A percentile compares a stretch with the other conserved stretches of the same genome.
These are phyloP conservation scores for Salix udensis DNA, from an alignment of 345 rosid genomes.

Conservation along the genomic window DNA sequence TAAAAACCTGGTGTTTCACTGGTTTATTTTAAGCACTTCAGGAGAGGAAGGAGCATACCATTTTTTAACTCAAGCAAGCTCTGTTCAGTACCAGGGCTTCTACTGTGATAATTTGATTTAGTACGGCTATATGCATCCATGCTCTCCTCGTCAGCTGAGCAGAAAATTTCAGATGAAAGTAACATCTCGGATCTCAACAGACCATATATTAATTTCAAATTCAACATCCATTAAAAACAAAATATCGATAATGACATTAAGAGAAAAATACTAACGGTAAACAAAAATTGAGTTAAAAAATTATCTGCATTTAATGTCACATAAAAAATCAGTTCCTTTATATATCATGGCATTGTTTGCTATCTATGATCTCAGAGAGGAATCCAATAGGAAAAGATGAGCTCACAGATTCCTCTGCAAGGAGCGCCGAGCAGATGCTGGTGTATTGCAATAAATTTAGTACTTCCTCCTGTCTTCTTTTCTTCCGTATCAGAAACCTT, in stretches of 20 bases:
- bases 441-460: conserved; percentile 35
- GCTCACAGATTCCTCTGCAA: conserved; percentile 33
- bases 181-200: too few relatives aligned
- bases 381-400: conserved; percentile 33
- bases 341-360: too few relatives aligned
- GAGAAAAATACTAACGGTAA: too few relatives aligned
- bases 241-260: too few relatives aligned
- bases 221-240: too few relatives aligned
- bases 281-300: too few relatives aligned
- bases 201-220: too few relatives aligned
- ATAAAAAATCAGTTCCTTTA: too few relatives aligned
- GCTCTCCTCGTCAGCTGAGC: conserved; percentile 24
- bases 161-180: background rate
- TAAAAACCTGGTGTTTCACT: background rate
- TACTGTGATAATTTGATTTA: conserved; percentile 11
- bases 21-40: background rate
- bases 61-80: conserved; percentile 33
- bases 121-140: conserved; percentile 11
- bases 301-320: too few relatives aligned
- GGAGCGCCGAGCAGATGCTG: conserved; percentile 11
- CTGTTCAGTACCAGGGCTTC: conserved; percentile 33
- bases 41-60: conserved; percentile 25
- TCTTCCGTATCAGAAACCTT: conserved; percentile 31
- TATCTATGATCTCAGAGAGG: too few relatives aligned
- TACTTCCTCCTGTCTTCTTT: conserved; percentile 42